Conservation (phyloP, 2,329 filamentous ascomycete genomes). For the Aspergillus pseudonomiae region DNA sequence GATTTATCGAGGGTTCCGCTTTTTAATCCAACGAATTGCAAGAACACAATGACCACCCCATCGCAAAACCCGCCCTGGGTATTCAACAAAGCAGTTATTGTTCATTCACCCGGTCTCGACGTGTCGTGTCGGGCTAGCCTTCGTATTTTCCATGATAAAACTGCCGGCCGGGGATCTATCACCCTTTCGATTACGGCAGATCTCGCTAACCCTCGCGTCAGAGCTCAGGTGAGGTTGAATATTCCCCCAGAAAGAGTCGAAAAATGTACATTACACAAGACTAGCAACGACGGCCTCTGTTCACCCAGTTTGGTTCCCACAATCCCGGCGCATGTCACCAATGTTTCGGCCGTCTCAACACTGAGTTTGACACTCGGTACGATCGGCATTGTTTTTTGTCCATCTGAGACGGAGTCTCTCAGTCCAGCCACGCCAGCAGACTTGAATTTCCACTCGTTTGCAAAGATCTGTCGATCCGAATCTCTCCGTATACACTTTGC, state of each 20-base stretch:
- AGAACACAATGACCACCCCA: conserved; percentile 18
- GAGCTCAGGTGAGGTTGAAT: conserved; percentile 21
- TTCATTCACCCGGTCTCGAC: conserved; percentile 16
- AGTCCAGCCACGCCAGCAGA: conserved; percentile 15
- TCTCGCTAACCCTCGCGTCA: conserved; percentile 22
- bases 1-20: conserved; percentile 23
- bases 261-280: conserved; percentile 17
- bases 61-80: conserved; percentile 16
- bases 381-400: conserved; percentile 21
- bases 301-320: conserved; percentile 14
- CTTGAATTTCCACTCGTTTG: conserved; percentile 17
- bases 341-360: conserved; percentile 21
- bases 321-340: conserved; percentile 17
- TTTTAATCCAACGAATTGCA: conserved; percentile 17
- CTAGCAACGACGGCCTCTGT: conserved; percentile 20
- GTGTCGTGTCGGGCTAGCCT: conserved; percentile 18
- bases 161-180: conserved; percentile 23
- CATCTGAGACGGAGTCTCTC: conserved; percentile 15
- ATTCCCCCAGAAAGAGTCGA: conserved; percentile 18
- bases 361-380: conserved; percentile 18
- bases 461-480: conserved; percentile 23
- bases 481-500: conserved; percentile 22
- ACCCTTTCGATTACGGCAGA: conserved; percentile 19
- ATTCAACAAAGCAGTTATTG: conserved; percentile 23
- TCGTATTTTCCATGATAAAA: conserved; percentile 22